Evolutionary conservation across 306 rosid genomes (phyloP).

Genomic region (Argentina anserina): DNA sequence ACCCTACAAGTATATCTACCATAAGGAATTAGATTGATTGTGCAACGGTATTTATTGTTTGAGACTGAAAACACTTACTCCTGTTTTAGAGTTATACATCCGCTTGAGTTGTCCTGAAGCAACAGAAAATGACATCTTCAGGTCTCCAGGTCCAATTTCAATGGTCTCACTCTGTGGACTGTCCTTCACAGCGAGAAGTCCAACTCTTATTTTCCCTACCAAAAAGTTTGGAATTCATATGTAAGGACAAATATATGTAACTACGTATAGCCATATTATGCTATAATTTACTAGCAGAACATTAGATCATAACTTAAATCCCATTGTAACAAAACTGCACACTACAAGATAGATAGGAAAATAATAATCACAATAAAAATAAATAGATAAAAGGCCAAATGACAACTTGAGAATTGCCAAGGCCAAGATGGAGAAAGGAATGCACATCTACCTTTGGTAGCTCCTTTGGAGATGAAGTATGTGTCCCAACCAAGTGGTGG

Average conservation of each 20-base stretch:
- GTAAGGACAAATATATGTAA: neutral
- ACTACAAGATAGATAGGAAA: neutral
- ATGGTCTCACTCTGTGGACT: constrained; percentile 33
- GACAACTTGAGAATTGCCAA: neutral
- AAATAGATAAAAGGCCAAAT: neutral
- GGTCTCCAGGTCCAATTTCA: constrained; percentile 70
- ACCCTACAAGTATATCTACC: neutral
- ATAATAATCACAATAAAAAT: neutral
- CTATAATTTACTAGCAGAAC: neutral
- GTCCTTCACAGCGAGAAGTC: constrained; percentile 15
- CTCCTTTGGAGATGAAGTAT: constrained; percentile 59
- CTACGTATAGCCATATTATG: neutral
- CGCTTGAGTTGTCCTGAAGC: constrained; percentile 74
- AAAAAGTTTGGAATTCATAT: constrained; percentile 24
- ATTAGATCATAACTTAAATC: neutral
- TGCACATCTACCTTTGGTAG: constrained; percentile 37
- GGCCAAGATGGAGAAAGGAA: neutral
- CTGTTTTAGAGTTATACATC: constrained; percentile 59
- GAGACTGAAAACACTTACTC: constrained; percentile 52
- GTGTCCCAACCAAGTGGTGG: constrained; percentile 92
- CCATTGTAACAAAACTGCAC: neutral
- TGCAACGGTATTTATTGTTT: neutral
- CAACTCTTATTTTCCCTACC: constrained; percentile 36
- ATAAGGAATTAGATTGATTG: neutral
- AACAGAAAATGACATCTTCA: constrained; percentile 72